Base-by-base conservation (phyloP, 2,329 filamentous ascomycete genomes). In the Paecilomyces variotii region DNA sequence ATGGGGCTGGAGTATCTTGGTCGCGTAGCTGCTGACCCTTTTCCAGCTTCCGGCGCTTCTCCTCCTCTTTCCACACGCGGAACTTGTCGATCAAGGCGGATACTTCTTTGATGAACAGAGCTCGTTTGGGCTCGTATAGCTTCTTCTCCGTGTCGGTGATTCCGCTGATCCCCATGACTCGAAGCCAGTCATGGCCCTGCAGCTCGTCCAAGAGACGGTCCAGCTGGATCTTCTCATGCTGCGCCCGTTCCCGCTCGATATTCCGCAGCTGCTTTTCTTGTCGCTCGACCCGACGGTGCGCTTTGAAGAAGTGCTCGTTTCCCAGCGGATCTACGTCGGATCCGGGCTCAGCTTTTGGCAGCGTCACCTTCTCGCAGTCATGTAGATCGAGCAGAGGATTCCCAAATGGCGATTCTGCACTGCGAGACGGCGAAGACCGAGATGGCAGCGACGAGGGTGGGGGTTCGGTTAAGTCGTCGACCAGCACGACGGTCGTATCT, bases 171-270 rank as follows among this genome's bases (percentile, higher is more conserved):
- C 93, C 94, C 86, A 99, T 91, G 3, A 92, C 84, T 61, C 89
- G 87, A 58, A 97, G 80, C 94, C 94, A 99, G 73, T 97, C 94
- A 59, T 89, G 90, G 2, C 93, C 90, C 70, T 91, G 88, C 0
- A 99, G 81, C 19, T 91, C 91, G 57, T 94, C 91, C 5, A 97
- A 80, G 14, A 87, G 75, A 6, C 84, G 78, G 61, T 87, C 84
- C n/a, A 87, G 73, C 64, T 87, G 83, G 53, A 82, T 80, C 64
- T 87, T 86, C 64, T 87, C 84, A 68, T 87, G 84, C 76, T 86
- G 84, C 4, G 84, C 84, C 35, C 83, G 77, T 69, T 87, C 85
- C 61, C 83, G 82, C 67, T 88, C 85, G 58, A 87, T 86, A 64
- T 87, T 88, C 55, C 85, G 83, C 26, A 87, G 78, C 67, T 87